Evolutionary conservation across 2,329 filamentous ascomycete genomes (phyloP), one percentile per base, ranked within the genome.

Genomic region (Fusarium sp.): DNA sequence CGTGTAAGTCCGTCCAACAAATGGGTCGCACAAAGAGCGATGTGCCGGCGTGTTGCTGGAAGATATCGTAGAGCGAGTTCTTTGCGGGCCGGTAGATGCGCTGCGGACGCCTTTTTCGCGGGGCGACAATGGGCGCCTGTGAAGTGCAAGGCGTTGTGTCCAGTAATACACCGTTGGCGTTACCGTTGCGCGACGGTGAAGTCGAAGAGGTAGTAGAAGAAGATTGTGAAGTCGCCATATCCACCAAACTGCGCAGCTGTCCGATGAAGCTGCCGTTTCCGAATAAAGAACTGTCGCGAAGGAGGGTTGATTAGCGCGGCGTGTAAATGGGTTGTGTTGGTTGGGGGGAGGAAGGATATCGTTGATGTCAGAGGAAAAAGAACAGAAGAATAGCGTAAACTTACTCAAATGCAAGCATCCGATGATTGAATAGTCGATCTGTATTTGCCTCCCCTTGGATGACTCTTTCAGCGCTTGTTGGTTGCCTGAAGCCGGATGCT

Each of bases 1-100:
- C 75, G 67, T 90, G 89, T 3, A 82, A 64, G 61, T 89, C 88
- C 22, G 86, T 89, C 89, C 89, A 90, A 76, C 84, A 85, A 51
- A 89, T 85, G 5, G 89, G 89, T 32, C 85, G 83, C 54, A 87
- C 79, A 66, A 86, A 89, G 26, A 90, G 85, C 1, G 85, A 83
- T 1, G 78, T 79, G 48, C 87, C 85, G 39, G 83, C 78, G 75
- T 90, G 77, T 28, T 86, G 81, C 68, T 86, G 84, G 68, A 90
- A 82, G 50, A 88, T 82, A 68, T 87, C 87, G 75, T 85, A 87
- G 28, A 90, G 81, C 0, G 89, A 90, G 26, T 85, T 85, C 26
- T 81, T 79, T 50, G 85, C 83, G 1, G 87, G 85, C 7, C 81
- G 81, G 15, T 78, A 83, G 44, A 83, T 80, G 62, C 78, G 78